Conservation (phyloP, 2,329 filamentous ascomycete species). For the Colletotrichum scovillei region DNA sequence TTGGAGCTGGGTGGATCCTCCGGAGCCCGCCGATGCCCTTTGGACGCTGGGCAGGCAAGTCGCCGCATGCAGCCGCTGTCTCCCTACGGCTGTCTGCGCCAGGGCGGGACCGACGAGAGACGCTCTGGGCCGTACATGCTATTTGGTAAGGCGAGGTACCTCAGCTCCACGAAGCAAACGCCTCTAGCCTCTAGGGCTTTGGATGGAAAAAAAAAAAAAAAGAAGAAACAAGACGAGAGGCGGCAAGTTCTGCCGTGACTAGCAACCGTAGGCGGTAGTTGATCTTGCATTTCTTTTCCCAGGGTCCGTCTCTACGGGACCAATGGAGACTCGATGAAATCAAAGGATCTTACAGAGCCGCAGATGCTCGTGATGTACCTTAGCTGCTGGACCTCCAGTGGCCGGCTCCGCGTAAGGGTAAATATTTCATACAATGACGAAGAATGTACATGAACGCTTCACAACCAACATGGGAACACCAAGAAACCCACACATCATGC, state of each 20-base stretch:
- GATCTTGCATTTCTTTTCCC: neutral
- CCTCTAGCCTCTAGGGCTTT: slow-evolving; percentile 9
- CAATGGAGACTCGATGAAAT: neutral
- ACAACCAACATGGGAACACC: neutral
- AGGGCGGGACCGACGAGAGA: slow-evolving; percentile 11
- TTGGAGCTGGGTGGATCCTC: slow-evolving; percentile 34
- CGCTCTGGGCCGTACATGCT: neutral
- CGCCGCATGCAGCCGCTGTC: slow-evolving; percentile 32
- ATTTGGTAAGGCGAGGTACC: no score
- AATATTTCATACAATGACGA: neutral
- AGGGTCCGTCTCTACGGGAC: neutral
- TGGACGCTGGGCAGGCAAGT: slow-evolving; percentile 15
- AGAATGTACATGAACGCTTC: neutral
- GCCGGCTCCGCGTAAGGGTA: neutral
- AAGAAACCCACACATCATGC: slow-evolving; percentile 17
- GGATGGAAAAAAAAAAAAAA: neutral
- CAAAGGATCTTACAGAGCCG: neutral
- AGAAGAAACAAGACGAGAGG: neutral
- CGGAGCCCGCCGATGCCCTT: slow-evolving; percentile 47
- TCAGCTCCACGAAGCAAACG: neutral
- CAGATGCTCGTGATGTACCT: neutral
- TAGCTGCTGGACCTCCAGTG: neutral
- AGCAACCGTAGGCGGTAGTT: neutral
- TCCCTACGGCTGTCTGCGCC: slow-evolving; percentile 26
- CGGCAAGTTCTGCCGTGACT: neutral